Percentiles rank a stretch among this genome's conserved stretches.
Conservation (phyloP, 2,329 filamentous ascomycete genomes). For the Stachybotrys echinatus region DNA sequence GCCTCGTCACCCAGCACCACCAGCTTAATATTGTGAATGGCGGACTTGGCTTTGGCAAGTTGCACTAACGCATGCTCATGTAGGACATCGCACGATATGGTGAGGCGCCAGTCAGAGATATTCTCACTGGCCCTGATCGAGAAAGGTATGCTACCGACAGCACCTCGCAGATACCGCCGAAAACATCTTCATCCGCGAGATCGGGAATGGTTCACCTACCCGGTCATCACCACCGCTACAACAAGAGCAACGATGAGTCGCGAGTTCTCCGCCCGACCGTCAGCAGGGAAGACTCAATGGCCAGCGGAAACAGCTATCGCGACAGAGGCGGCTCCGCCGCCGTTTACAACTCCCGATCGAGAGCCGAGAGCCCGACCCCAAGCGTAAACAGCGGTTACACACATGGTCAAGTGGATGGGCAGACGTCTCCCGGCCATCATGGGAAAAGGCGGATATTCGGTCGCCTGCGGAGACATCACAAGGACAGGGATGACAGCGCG, state of each 20-base stretch:
- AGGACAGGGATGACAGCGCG: slow-evolving; percentile 41
- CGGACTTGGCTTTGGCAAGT: not conserved
- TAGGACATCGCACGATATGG: slow-evolving; percentile 73
- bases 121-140: slow-evolving; percentile 63
- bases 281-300: slow-evolving; percentile 62
- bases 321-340: slow-evolving; percentile 43
- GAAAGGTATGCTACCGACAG: slow-evolving; percentile 57
- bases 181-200: slow-evolving; percentile 58
- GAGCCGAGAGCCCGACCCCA: slow-evolving; percentile 77
- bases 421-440: slow-evolving; percentile 53
- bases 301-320: slow-evolving; percentile 40
- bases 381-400: slow-evolving; percentile 60
- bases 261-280: slow-evolving; percentile 64
- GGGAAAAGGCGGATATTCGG: slow-evolving; percentile 46
- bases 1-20: too few species aligned
- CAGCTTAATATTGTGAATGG: too few species aligned
- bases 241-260: slow-evolving; percentile 62
- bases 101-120: slow-evolving; percentile 69
- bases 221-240: slow-evolving; percentile 55
- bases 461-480: slow-evolving; percentile 45
- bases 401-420: slow-evolving; percentile 44
- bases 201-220: slow-evolving; percentile 60
- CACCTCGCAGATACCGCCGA: slow-evolving; percentile 43
- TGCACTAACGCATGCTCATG: not conserved
- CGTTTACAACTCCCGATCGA: slow-evolving; percentile 45